These are phyloP conservation scores for Curvularia sp. DNA, from an alignment of 2,329 filamentous ascomycete genomes.

Conservation along the genomic window DNA sequence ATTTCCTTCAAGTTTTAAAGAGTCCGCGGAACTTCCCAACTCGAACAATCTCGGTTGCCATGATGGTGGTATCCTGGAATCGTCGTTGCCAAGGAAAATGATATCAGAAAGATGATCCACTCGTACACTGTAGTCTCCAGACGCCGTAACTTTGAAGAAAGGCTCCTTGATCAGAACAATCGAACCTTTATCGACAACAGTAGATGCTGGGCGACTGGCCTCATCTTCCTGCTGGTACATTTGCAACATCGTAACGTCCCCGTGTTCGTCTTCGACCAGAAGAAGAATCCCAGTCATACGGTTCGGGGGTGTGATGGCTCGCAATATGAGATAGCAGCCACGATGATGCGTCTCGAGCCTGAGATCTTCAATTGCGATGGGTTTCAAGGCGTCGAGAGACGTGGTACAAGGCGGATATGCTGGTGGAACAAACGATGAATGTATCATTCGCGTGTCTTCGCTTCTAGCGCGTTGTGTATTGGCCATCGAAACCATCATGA, in stretches of 20 bases:
- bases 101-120: constrained; percentile 64
- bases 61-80: constrained; percentile 52
- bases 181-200: constrained; percentile 44
- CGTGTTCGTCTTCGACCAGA: constrained; percentile 20
- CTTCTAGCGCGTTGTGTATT: background rate
- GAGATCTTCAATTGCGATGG: constrained; percentile 44
- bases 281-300: constrained; percentile 18
- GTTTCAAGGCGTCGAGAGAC: constrained; percentile 20
- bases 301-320: constrained; percentile 37
- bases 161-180: constrained; percentile 56
- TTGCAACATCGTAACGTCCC: constrained; percentile 12
- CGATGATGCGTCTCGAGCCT: constrained; percentile 53
- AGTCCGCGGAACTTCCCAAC: constrained; percentile 9
- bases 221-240: constrained; percentile 48
- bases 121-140: constrained; percentile 55
- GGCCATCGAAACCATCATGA: constrained; percentile 19
- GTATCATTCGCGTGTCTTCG: constrained; percentile 6
- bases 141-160: constrained; percentile 55
- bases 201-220: constrained; percentile 29
- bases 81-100: constrained; percentile 46
- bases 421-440: constrained; percentile 27
- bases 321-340: constrained; percentile 47
- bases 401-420: constrained; percentile 29
- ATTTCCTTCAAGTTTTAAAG: constrained; percentile 25
- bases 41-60: constrained; percentile 41